phyloP scores from a whole-genome alignment of 1,139 yeast species.

The Kodamaea arcana region DNA sequence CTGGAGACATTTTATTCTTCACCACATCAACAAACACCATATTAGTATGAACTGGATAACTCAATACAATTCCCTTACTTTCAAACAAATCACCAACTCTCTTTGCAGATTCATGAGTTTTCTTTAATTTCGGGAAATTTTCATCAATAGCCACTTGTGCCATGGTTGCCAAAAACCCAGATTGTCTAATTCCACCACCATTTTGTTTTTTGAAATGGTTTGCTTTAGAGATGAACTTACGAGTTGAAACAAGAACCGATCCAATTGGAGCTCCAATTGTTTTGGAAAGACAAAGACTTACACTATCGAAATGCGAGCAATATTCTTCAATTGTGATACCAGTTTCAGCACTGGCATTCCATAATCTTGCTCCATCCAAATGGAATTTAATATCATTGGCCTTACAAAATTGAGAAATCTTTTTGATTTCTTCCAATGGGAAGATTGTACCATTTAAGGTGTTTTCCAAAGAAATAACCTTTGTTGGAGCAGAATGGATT shows the following conservation, averaged over 20 bases:
- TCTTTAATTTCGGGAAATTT: conserved; percentile 57
- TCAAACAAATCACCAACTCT: conserved; percentile 61
- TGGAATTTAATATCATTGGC: conserved; percentile 65
- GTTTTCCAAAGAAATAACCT: conserved; percentile 79
- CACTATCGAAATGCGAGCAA: conserved; percentile 79
- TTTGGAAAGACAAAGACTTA: conserved; percentile 85
- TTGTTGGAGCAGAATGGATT: conserved; percentile 87
- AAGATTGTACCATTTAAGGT: conserved; percentile 79
- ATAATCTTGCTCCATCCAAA: conserved; percentile 92
- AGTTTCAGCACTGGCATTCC: conserved; percentile 83
- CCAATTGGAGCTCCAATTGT: conserved; percentile 96
- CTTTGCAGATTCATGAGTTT: conserved; percentile 67
- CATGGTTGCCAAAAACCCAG: conserved; percentile 80
- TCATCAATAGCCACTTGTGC: conserved; percentile 76
- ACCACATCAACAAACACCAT: conserved; percentile 75
- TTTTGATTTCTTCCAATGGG: conserved; percentile 75
- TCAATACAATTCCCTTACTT: conserved; percentile 51
- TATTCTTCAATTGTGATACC: conserved; percentile 68
- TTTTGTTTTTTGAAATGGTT: conserved; percentile 88
- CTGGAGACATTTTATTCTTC: conserved; percentile 57
- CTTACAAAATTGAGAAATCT: conserved; percentile 69
- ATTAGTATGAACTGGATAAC: conserved; percentile 80
- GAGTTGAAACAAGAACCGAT: conserved; percentile 73
- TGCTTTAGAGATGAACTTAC: conserved; percentile 61
- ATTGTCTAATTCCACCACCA: conserved; percentile 94